phyloP scores from a whole-genome alignment of 129 eudicot genomes.

The Smallanthus sonchifolius region DNA sequence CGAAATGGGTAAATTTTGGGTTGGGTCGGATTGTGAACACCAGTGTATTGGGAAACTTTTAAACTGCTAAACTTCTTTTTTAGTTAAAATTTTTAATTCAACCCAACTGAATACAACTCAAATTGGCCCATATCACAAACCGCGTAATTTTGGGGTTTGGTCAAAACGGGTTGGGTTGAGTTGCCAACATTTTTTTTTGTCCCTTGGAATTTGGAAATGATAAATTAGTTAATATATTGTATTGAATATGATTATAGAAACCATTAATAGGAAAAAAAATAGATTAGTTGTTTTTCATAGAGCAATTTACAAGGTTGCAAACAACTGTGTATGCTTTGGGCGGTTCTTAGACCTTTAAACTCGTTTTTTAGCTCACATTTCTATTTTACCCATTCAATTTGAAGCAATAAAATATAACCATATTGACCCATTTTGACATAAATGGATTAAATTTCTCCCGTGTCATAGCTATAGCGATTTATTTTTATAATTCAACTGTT shows the following conservation, averaged over 20 bases:
- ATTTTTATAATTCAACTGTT: neutral
- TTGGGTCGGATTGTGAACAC: neutral
- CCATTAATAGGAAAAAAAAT: neutral
- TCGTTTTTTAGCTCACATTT: neutral
- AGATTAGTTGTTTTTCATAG: neutral
- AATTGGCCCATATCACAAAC: neutral
- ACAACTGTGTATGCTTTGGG: neutral
- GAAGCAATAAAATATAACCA: neutral
- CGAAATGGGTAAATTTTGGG: neutral
- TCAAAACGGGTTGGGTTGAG: neutral
- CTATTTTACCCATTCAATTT: neutral
- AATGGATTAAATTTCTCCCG: neutral
- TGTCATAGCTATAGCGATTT: neutral
- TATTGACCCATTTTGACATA: neutral
- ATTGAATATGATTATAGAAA: neutral
- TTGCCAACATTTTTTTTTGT: neutral
- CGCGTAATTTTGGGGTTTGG: neutral
- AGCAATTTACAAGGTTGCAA: neutral
- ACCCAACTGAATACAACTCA: neutral
- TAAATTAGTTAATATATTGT: neutral
- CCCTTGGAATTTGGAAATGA: neutral
- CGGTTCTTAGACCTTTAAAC: neutral
- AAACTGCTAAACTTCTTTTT: neutral
- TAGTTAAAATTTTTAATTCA: neutral
- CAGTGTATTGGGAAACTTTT: neutral